Evolutionary conservation across 2,329 filamentous ascomycete genomes (phyloP).

Genomic region (Cladophialophora bantiana): DNA sequence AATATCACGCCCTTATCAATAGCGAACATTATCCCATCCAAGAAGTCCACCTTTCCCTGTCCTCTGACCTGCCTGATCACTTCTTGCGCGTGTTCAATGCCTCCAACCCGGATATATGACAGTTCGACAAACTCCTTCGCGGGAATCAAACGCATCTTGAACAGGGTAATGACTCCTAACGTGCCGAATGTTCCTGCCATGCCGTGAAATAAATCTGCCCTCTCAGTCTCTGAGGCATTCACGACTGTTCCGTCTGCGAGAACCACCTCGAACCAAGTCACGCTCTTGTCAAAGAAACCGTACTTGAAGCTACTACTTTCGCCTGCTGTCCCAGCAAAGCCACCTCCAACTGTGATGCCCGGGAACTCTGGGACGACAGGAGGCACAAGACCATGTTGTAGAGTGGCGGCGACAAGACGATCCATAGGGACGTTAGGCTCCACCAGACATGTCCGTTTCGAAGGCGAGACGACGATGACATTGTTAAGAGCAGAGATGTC

Average conservation of each 20-base stretch:
- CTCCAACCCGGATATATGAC: conserved; percentile 55
- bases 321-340: conserved; percentile 71
- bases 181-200: conserved; percentile 72
- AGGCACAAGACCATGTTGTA: conserved; percentile 65
- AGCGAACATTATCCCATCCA: conserved; percentile 60
- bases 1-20: conserved; percentile 64
- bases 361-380: conserved; percentile 75
- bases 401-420: conserved; percentile 63
- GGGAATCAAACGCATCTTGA: conserved; percentile 56
- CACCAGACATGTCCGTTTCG: conserved; percentile 64
- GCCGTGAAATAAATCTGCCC: conserved; percentile 68
- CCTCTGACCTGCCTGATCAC: conserved; percentile 51
- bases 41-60: conserved; percentile 52
- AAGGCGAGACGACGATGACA: conserved; percentile 66
- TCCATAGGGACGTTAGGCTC: conserved; percentile 77
- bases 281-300: conserved; percentile 69
- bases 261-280: conserved; percentile 70
- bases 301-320: conserved; percentile 74
- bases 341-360: conserved; percentile 74
- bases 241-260: conserved; percentile 66
- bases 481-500: conserved; percentile 70
- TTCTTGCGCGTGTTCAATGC: conserved; percentile 46
- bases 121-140: conserved; percentile 59
- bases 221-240: conserved; percentile 61
- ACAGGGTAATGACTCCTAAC: conserved; percentile 68